Base-by-base conservation (phyloP, 768 basidiomycete species). In the Trametes punicea region DNA sequence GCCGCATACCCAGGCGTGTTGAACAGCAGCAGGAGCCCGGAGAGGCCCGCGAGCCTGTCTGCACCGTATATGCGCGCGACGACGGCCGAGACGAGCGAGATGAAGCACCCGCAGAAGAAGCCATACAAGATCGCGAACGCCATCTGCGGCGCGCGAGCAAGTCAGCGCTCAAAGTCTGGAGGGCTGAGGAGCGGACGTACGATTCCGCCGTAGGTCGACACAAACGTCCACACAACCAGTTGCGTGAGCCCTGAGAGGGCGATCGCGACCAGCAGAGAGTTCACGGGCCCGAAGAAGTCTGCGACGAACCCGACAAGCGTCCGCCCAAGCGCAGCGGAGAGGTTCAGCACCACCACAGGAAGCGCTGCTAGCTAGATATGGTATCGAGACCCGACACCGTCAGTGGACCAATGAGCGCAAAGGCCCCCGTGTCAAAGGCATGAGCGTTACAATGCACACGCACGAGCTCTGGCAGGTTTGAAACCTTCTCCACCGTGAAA, bases 41-140 rank as follows among this genome's bases (percentile, higher is more conserved):
- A 62, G n/a, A 62, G 55, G 26, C 60, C 60, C 13, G 63, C 60
- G 31, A 62, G 57, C 29, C 44, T 45, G 31, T 57, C 57, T 3
- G 57, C 52, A 21, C 63, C 57, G 48, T 62, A 64, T 11, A 62
- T 31, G 10, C 53, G 51, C 8, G 57, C 63, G 27, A 47, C 60
- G 23, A 73, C 70, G 10, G 71, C 70, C 30, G 71, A 63, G 25
- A 69, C 53, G 29, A 73, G 66, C 29, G 69, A 69, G 38, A 73
- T 60, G 59, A 71, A 71, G 60, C 71, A 70, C 16, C 69, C 70
- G 38, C 71, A 73, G 48, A 72, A 65, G 36, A 71, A 63, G 11
- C 73, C 73, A 48, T 70, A 69, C 11, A 71, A n/a, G 13, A 71
- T 60, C 15, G 69, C 64, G 55, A 72, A 70, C 9, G 58, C 65